Conservation (phyloP, 208 protist genomes). For the Novymonas esmeraldas region DNA sequence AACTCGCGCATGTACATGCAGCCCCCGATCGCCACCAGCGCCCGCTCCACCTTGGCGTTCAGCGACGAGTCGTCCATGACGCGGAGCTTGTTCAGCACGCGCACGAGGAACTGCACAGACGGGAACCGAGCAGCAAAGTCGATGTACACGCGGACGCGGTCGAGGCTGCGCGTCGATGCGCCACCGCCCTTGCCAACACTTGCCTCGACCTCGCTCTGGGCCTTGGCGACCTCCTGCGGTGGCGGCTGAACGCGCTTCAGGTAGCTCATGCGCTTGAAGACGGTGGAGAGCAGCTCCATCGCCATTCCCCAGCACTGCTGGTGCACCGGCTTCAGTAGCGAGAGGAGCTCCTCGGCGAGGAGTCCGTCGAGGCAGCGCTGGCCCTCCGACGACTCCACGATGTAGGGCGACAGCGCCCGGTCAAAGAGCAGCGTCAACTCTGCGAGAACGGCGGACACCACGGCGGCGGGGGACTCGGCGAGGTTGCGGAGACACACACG, state of each 20-base stretch:
- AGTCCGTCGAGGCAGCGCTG: constrained; percentile 65
- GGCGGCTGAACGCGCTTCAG: constrained; percentile 64
- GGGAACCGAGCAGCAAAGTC: constrained; percentile 69
- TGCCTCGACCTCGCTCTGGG: constrained; percentile 14
- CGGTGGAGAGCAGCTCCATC: constrained; percentile 57
- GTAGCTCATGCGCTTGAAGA: constrained; percentile 78
- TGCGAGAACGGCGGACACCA: constrained; percentile 41
- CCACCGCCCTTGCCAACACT: neutral
- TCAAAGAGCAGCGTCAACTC: constrained; percentile 66
- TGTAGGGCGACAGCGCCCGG: constrained; percentile 80
- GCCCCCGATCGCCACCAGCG: constrained; percentile 69
- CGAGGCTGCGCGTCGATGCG: neutral
- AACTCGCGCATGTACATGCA: constrained; percentile 84
- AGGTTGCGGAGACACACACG: constrained; percentile 66
- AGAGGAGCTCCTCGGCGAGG: constrained; percentile 69
- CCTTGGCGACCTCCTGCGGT: constrained; percentile 23
- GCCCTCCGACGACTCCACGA: constrained; percentile 77
- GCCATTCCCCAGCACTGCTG: constrained; percentile 76
- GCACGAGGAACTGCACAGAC: constrained; percentile 65
- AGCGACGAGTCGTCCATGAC: constrained; percentile 75
- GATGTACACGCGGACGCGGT: constrained; percentile 28
- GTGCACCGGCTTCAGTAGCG: constrained; percentile 75
- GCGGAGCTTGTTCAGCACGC: constrained; percentile 87
- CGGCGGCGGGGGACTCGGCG: constrained; percentile 54
- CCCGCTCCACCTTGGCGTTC: constrained; percentile 77